A percentile compares a stretch with the other conserved stretches of the same genome.
phyloP scores from a whole-genome alignment of 2,329 filamentous ascomycete genomes.

The Curvularia sp. region DNA sequence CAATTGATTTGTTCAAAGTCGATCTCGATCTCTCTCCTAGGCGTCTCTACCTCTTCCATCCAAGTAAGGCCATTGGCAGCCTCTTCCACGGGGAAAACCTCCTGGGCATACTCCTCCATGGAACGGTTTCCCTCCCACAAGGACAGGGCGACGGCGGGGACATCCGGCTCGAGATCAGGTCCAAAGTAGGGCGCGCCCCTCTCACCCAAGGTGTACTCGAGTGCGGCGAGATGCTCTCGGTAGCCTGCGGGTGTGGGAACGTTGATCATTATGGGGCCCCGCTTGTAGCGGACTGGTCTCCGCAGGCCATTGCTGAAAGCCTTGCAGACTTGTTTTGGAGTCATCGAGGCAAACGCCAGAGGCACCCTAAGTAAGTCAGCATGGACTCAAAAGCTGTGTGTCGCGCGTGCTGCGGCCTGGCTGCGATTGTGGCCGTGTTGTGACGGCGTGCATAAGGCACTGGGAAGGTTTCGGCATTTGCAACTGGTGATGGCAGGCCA shows the following conservation, averaged over 20 bases:
- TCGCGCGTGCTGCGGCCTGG: constrained; percentile 25
- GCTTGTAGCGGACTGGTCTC: constrained; percentile 78
- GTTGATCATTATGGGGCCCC: constrained; percentile 80
- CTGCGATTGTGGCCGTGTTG: constrained; percentile 13
- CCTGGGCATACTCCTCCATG: constrained; percentile 91
- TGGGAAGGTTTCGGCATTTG: constrained; percentile 20
- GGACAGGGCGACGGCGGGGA: constrained; percentile 76
- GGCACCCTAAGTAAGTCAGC: constrained; percentile 69
- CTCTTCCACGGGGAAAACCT: constrained; percentile 94
- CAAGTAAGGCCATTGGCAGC: constrained; percentile 91
- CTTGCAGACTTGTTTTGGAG: constrained; percentile 80
- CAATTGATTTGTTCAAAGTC: constrained; percentile 50
- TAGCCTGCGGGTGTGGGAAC: constrained; percentile 90
- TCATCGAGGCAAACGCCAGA: constrained; percentile 87
- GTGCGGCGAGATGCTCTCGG: constrained; percentile 78
- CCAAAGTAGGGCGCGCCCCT: constrained; percentile 68
- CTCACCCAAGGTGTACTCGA: constrained; percentile 67
- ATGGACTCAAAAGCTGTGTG: constrained; percentile 21
- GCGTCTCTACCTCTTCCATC: constrained; percentile 70
- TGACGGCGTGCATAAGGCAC: constrained; percentile 18
- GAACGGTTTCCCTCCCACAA: constrained; percentile 92
- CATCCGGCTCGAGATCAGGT: constrained; percentile 65
- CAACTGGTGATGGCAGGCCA: constrained; percentile 25
- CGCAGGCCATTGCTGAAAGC: constrained; percentile 81
- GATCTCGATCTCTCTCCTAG: constrained; percentile 45